Evolutionary conservation across 1,284 basidiomycete genomes (phyloP).

Genomic region (Malassezia nana): DNA sequence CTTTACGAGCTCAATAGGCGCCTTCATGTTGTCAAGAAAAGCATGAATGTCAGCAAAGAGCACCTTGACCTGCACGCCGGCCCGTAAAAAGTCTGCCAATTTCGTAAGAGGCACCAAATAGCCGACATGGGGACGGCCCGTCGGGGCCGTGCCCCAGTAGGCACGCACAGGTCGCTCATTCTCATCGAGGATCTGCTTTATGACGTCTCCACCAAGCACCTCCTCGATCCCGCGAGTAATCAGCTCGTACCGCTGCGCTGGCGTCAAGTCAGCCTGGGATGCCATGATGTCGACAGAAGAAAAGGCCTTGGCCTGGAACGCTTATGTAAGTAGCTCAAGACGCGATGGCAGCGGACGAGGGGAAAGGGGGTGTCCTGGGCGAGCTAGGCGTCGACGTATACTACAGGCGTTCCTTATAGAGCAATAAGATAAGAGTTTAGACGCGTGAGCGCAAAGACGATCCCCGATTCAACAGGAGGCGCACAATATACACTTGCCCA

Average conservation of each 20-base stretch:
- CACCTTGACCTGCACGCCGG: conserved; percentile 83
- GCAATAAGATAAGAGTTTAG: conserved; percentile 7
- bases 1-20: conserved; percentile 82
- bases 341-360: not conserved
- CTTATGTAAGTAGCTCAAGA: not conserved
- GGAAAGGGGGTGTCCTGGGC: not conserved
- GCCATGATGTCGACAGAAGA: not conserved
- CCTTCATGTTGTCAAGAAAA: conserved; percentile 95
- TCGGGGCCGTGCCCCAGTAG: conserved; percentile 72
- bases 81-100: conserved; percentile 89
- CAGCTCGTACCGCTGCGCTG: conserved; percentile 65
- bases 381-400: not conserved
- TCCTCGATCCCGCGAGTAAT: conserved; percentile 82
- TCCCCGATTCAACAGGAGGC: conserved; percentile 37
- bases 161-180: conserved; percentile 28
- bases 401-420: not conserved
- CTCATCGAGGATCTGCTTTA: conserved; percentile 71
- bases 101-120: conserved; percentile 94
- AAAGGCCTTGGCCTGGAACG: not conserved
- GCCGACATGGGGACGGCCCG: conserved; percentile 84
- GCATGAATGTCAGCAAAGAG: conserved; percentile 90
- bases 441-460: conserved; percentile 33
- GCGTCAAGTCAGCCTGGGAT: conserved; percentile 17
- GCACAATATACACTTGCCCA: conserved; percentile 41
- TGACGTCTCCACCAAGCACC: conserved; percentile 71